A percentile compares a stretch with the other conserved stretches of the same genome.
Conservation (phyloP, 345 rosid species). For the Eucalyptus erythrocorys region DNA sequence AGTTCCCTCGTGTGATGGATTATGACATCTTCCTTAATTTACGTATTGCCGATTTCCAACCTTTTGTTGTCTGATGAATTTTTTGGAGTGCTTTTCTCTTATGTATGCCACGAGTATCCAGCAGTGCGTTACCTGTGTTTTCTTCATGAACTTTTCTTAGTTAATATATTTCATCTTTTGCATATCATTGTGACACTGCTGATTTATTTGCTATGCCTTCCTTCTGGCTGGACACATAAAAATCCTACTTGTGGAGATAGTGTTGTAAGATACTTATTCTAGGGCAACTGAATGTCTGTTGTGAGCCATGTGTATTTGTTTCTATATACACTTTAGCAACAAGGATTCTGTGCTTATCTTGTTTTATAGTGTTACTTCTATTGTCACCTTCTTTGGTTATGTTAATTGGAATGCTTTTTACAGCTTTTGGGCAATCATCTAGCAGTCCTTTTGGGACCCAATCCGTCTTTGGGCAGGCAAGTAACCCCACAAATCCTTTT, state of each 20-base stretch:
- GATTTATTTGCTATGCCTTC: not conserved
- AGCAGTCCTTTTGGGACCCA: constrained; percentile 64
- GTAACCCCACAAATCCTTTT: constrained; percentile 51
- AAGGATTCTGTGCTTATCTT: not conserved
- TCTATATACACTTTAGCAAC: not conserved
- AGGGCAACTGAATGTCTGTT: not conserved
- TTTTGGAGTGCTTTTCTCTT: not conserved
- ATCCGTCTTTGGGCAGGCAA: constrained; percentile 63
- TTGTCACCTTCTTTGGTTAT: not conserved
- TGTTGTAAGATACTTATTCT: not conserved
- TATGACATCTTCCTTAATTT: not conserved
- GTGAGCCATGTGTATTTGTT: not conserved
- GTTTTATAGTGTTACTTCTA: not conserved
- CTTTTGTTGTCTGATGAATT: not conserved
- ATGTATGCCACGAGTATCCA: not conserved
- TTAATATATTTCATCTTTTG: not conserved
- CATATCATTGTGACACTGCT: not conserved
- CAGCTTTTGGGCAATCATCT: constrained; percentile 84
- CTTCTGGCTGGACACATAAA: not conserved
- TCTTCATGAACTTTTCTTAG: not conserved
- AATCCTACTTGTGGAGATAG: not conserved
- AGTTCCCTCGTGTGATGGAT: not conserved
- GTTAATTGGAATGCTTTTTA: not conserved
- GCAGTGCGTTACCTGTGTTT: not conserved
- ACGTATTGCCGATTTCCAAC: not conserved